Evolutionary conservation across 495 filamentous ascomycete genomes (phyloP), one percentile per base, ranked within the genome.

Genomic region (Amniculicola lignicola): DNA sequence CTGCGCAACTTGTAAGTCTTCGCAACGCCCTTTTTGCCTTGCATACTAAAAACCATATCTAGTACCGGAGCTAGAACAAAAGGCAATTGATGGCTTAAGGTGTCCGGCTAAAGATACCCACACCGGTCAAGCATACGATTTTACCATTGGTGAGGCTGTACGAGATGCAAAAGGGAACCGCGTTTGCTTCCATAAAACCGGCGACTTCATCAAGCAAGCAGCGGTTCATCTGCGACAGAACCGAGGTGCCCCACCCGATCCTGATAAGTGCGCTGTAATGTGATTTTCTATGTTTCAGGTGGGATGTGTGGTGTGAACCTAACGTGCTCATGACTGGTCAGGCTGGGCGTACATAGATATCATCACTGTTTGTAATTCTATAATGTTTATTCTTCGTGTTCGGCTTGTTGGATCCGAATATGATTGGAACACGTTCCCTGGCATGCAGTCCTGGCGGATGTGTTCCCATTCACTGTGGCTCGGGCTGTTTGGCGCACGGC

Each of bases 101-200:
- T 70, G 72, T 10, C 69, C 71, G n/a, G 72, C 69, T 12, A 62
- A 37, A 44, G 72, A 75, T 46, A 69, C 57, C 51, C 66, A 71
- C 50, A 74, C 66, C 29, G 64, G 67, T 23, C 65, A 65, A 48
- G 37, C 62, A 22, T 74, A 71, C 40, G 72, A 74, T 51, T 64
- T 49, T 10, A 58, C 68, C 6, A 73, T 73, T 62, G 69, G 68
- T 11, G 69, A 73, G 55, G 61, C 69, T 16, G 62, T 74, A 31
- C 51, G 54, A 25, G 72, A 73, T 41, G 71, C 67, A 3, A 56
- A 68, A 52, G 69, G 61, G 2, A 72, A 73, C 38, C 36, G 60
- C 11, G 64, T 69, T 9, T 74, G 72, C 47, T 67, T 67, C 29
- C 71, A 74, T 48, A 74, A 74, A 57, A 67, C 63, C 0, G 71